Percentiles rank a stretch among this genome's conserved stretches.
Evolutionary conservation across 1,284 basidiomycete genomes (phyloP).

Genomic region (Stygiomarasmius scandens): DNA sequence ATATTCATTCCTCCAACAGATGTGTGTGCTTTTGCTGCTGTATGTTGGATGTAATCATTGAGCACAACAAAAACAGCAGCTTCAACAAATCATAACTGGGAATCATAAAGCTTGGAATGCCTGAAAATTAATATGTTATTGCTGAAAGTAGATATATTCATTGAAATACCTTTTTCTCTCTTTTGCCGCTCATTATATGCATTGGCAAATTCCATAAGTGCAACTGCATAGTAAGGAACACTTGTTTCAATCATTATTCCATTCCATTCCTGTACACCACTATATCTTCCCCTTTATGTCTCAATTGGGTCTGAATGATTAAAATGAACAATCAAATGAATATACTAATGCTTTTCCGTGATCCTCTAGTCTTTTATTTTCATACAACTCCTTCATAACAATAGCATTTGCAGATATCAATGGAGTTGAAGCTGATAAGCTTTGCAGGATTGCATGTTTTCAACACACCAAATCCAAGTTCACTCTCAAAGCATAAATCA

Average conservation of each 20-base stretch:
- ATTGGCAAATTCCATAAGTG: background rate
- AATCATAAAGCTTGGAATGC: background rate
- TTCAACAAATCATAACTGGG: background rate
- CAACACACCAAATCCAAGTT: background rate
- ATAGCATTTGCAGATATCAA: background rate
- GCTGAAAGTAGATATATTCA: background rate
- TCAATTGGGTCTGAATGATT: background rate
- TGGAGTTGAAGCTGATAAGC: background rate
- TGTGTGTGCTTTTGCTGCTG: background rate
- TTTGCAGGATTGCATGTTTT: slow-evolving; percentile 2
- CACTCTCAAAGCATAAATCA: background rate
- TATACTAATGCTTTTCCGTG: background rate
- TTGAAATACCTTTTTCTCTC: background rate
- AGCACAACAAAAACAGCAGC: slow-evolving; percentile 1
- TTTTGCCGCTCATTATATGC: background rate
- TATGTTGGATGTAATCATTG: background rate
- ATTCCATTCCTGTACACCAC: background rate
- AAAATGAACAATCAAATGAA: background rate
- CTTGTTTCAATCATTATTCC: slow-evolving; percentile 1
- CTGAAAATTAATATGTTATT: background rate
- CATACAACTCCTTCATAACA: background rate
- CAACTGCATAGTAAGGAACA: background rate
- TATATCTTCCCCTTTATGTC: background rate
- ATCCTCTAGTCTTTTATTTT: background rate
- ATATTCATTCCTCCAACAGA: slow-evolving; percentile 7